Evolutionary conservation across 257 asterid species (phyloP).

Genomic region (Penstemon eatonii): DNA sequence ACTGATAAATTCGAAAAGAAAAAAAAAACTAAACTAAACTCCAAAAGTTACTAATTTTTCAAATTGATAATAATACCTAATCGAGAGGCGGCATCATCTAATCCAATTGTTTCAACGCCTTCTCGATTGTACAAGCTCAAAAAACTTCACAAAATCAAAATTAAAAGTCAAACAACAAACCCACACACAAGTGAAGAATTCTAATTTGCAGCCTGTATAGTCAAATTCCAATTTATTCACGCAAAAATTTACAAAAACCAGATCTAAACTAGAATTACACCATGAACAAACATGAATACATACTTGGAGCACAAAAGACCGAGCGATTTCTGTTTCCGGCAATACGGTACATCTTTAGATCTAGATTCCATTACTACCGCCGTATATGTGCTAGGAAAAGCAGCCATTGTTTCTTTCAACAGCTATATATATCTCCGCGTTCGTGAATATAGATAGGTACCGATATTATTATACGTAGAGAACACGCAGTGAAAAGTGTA

Average conservation of each 20-base stretch:
- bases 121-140: conserved; percentile 77
- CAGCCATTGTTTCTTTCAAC: conserved; percentile 30
- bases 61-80: conserved; percentile 44
- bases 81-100: conserved; percentile 85
- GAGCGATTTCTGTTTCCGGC: conserved; percentile 92
- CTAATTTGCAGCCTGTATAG: neutral
- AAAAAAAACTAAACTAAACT: neutral
- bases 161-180: neutral
- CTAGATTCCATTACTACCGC: conserved; percentile 49
- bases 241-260: neutral
- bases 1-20: neutral
- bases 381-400: conserved; percentile 20
- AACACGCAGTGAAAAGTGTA: conserved; percentile 10
- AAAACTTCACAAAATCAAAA: conserved; percentile 52
- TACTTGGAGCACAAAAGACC: conserved; percentile 95
- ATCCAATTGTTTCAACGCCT: conserved; percentile 81
- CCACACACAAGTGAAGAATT: neutral
- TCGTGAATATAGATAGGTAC: neutral
- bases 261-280: neutral
- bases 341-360: conserved; percentile 62
- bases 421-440: neutral
- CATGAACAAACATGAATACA: neutral
- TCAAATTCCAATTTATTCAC: no score
- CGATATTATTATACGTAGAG: neutral
- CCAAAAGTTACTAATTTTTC: neutral